A percentile compares a stretch with the other conserved stretches of the same genome.
These are phyloP conservation scores for Fusarium burgessii DNA, from an alignment of 2,329 filamentous ascomycete genomes.

Conservation along the genomic window DNA sequence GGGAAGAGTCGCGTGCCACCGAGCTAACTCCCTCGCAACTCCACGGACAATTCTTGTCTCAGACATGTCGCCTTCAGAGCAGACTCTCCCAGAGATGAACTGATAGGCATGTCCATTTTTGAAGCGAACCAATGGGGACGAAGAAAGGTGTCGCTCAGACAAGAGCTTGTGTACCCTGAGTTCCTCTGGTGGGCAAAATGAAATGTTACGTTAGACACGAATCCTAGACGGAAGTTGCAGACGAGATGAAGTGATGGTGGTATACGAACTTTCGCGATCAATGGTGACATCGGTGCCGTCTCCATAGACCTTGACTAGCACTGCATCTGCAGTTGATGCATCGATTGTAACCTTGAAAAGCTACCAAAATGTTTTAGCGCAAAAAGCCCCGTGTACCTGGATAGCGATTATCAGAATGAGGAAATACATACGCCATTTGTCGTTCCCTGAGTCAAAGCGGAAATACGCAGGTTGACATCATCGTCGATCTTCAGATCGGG, in stretches of 20 bases:
- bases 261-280: conserved; percentile 36
- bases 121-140: conserved; percentile 36
- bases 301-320: conserved; percentile 40
- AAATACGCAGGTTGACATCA: conserved; percentile 9
- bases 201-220: conserved; percentile 19
- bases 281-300: conserved; percentile 42
- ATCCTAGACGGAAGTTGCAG: conserved; percentile 6
- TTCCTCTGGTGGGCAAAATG: conserved; percentile 26
- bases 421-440: conserved; percentile 36
- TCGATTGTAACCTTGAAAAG: conserved; percentile 34
- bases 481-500: neutral
- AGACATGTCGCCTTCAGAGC: conserved; percentile 30
- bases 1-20: conserved; percentile 34
- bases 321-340: neutral
- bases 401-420: neutral
- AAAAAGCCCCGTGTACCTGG: neutral
- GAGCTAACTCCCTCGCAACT: conserved; percentile 37
- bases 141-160: conserved; percentile 32
- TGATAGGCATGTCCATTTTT: conserved; percentile 38
- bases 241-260: neutral
- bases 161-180: conserved; percentile 36
- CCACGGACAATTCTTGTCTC: conserved; percentile 29
- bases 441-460: conserved; percentile 33
- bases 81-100: conserved; percentile 31
- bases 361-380: conserved; percentile 20